phyloP scores from a whole-genome alignment of 2,329 filamentous ascomycete species.

The Zasmidium angulare region DNA sequence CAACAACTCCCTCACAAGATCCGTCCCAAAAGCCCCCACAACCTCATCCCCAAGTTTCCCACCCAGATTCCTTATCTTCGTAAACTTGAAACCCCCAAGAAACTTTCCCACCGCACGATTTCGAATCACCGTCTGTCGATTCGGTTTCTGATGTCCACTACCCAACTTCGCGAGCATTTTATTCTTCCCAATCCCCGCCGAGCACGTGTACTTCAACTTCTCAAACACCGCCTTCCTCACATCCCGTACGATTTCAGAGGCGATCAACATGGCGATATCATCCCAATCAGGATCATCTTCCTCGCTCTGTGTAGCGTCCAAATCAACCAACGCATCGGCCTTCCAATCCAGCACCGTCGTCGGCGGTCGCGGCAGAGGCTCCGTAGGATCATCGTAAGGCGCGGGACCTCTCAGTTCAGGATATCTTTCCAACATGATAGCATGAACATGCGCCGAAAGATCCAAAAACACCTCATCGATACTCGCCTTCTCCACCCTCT shows the following conservation, averaged over 20 bases:
- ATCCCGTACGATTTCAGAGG: conserved; percentile 80
- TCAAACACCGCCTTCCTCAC: conserved; percentile 69
- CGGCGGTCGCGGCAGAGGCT: conserved; percentile 70
- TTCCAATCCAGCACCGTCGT: conserved; percentile 78
- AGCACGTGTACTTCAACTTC: conserved; percentile 82
- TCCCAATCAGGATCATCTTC: conserved; percentile 91
- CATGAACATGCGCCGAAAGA: conserved; percentile 79
- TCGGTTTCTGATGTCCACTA: conserved; percentile 88
- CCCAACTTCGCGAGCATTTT: conserved; percentile 96
- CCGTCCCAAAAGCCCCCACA: conserved; percentile 75
- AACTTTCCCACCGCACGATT: conserved; percentile 80
- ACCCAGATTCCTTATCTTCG: conserved; percentile 91
- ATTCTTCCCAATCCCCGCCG: conserved; percentile 82
- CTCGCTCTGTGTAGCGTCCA: conserved; percentile 68
- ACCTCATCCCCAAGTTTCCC: conserved; percentile 91
- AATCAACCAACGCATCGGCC: conserved; percentile 54
- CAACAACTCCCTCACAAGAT: conserved; percentile 74
- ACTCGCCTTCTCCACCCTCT: conserved; percentile 86
- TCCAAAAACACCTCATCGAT: conserved; percentile 97
- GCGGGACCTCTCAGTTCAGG: conserved; percentile 67
- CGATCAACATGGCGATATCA: conserved; percentile 82
- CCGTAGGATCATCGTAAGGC: conserved; percentile 69
- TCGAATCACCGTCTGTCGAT: conserved; percentile 89
- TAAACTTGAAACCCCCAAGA: conserved; percentile 82
- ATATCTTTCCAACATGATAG: conserved; percentile 71